Conservation (phyloP, 2,329 filamentous ascomycete species). For the Stagonosporopsis rhizophila region DNA sequence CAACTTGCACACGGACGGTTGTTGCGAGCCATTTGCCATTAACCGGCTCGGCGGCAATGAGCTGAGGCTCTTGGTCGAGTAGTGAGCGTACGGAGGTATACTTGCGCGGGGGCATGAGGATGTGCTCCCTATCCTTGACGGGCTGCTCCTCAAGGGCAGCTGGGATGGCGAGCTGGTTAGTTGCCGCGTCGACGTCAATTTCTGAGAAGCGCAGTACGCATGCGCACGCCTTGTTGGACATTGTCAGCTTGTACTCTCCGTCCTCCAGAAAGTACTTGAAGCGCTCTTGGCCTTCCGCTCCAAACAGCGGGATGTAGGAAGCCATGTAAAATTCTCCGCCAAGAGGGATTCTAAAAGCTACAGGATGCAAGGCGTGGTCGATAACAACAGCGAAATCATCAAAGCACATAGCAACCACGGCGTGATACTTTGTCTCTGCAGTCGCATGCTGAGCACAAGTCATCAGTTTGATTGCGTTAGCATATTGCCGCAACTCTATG, state of each 20-base stretch:
- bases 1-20: conserved; percentile 2
- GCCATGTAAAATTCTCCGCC: background rate
- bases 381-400: conserved; percentile 5
- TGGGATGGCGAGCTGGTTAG: conserved; percentile 5
- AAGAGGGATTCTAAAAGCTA: background rate
- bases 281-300: background rate
- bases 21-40: conserved; percentile 11
- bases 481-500: background rate
- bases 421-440: conserved; percentile 6
- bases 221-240: background rate
- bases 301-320: background rate
- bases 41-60: background rate
- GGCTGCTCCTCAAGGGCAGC: background rate
- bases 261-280: conserved; percentile 1
- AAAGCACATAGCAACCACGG: conserved; percentile 14
- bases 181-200: background rate
- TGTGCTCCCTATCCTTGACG: background rate
- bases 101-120: background rate
- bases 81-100: conserved; percentile 9
- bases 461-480: background rate
- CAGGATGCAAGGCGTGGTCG: conserved; percentile 5
- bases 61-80: background rate
- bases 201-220: background rate
- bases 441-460: conserved; percentile 1
- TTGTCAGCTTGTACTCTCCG: conserved; percentile 2